Base-by-base conservation (phyloP, 139 green algal species). In the Closterium sp. region DNA sequence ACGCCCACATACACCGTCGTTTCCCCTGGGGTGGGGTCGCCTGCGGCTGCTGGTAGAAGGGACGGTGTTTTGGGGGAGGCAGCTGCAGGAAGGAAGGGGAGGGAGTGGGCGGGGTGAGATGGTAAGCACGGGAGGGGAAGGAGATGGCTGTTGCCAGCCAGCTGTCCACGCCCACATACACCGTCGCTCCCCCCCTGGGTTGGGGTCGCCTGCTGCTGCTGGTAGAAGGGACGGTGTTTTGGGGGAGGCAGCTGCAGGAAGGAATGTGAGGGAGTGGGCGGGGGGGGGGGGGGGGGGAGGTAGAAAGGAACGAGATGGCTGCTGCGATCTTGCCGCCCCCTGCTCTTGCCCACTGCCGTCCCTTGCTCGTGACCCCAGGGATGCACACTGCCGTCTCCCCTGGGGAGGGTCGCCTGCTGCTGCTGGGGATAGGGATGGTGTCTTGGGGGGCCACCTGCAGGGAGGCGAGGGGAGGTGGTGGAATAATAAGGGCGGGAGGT, bases 111-210 rank as follows among this genome's bases (percentile, higher is more conserved):
- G 36, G 36, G 36, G 6, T 6, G 36, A 6, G 38, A 66, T 66
- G 38, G 38, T 9, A 66, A 10, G 5, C n/a, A n/a, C n/a, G n/a
- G n/a, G n/a, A n/a, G n/a, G n/a, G n/a, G n/a, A 94, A 55, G 16
- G 38, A 90, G 21, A 94, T 36, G 16, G 89, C 83, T 19, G 89
- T 89, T 33, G 84, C 89, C 9, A 93, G 30, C 43, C 3, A 0
- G 10, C 91, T 89, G 83, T 94, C 91, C 35, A 94, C 84, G 9
- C 30, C n/a, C 38, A 94, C 89, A 5, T 94, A 94, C 25, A 94
- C 89, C 0, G 93, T 69, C 25, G 91, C 85, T 36, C 92, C 30
- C n/a, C n/a, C 0, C 43, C 43, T 69, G 43, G 43, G 0, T 12
- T 69, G 43, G 31, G 31, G n/a, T 93, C n/a, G 35, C 43, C 43